These are phyloP conservation scores for Tolypocladium sp. DNA, from an alignment of 2,329 filamentous ascomycete genomes.

Conservation along the genomic window DNA sequence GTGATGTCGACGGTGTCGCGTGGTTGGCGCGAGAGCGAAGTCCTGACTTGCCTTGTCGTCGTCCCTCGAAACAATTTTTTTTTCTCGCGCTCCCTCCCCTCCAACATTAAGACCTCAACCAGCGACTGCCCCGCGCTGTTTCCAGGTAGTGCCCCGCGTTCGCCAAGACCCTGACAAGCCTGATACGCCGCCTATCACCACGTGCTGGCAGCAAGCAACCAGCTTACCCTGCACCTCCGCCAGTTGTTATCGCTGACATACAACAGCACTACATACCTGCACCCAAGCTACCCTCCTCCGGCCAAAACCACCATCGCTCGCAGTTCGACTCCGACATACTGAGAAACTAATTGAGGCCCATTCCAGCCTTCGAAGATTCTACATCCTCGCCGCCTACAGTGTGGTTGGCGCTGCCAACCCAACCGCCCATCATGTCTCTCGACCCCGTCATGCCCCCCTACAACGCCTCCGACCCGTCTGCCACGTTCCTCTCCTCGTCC, in stretches of 20 bases:
- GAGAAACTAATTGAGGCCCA: neutral
- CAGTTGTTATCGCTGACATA: neutral
- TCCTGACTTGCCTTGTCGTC: neutral
- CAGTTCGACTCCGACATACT: neutral
- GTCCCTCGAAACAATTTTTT: neutral
- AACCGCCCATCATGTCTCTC: slow-evolving; percentile 53
- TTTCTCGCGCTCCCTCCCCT: neutral
- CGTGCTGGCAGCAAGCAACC: neutral
- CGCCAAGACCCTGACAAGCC: neutral
- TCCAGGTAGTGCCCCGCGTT: neutral
- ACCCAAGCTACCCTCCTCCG: neutral
- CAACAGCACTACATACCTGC: neutral
- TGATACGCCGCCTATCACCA: neutral
- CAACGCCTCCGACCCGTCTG: slow-evolving; percentile 64
- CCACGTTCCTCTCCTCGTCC: slow-evolving; percentile 71
- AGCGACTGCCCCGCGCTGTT: neutral
- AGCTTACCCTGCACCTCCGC: neutral
- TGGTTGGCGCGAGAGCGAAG: neutral
- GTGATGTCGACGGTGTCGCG: neutral
- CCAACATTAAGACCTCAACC: neutral
- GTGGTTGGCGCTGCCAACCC: neutral
- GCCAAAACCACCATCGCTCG: neutral
- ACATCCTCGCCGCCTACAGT: neutral
- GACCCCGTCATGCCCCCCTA: slow-evolving; percentile 59
- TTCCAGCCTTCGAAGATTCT: neutral